Percentiles rank a stretch among this genome's conserved stretches.
phyloP scores from a whole-genome alignment of 2,329 filamentous ascomycete genomes.

The Aureobasidium sp. region DNA sequence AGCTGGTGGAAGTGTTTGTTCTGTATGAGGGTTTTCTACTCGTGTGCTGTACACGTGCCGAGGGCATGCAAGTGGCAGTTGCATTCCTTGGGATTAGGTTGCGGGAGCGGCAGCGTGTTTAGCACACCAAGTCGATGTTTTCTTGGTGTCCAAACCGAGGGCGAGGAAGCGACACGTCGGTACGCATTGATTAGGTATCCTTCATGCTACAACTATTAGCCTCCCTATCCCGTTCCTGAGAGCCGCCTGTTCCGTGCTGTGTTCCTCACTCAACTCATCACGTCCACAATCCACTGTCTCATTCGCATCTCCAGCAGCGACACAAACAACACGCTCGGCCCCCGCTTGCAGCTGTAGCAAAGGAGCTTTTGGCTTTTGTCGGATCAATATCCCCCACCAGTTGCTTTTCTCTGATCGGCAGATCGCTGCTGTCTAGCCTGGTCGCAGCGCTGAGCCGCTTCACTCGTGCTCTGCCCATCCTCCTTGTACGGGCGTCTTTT shows the following conservation, averaged over 20 bases:
- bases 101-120: neutral
- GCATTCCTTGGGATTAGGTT: constrained; percentile 1
- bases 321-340: neutral
- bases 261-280: neutral
- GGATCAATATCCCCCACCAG: neutral
- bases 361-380: neutral
- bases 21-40: neutral
- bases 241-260: neutral
- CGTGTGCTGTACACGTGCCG: neutral
- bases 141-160: neutral
- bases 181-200: neutral
- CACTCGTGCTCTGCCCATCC: neutral
- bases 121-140: neutral
- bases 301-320: neutral
- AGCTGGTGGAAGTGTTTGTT: neutral
- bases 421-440: neutral
- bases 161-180: neutral
- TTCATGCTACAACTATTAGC: neutral
- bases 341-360: neutral
- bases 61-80: neutral
- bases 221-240: neutral
- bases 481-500: neutral
- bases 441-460: neutral
- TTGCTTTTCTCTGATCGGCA: constrained; percentile 11
- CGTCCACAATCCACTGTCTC: neutral